Percentiles rank a stretch among this genome's conserved stretches.
Conservation (phyloP, 495 filamentous ascomycete species). For the Bathelium albidoporum region DNA sequence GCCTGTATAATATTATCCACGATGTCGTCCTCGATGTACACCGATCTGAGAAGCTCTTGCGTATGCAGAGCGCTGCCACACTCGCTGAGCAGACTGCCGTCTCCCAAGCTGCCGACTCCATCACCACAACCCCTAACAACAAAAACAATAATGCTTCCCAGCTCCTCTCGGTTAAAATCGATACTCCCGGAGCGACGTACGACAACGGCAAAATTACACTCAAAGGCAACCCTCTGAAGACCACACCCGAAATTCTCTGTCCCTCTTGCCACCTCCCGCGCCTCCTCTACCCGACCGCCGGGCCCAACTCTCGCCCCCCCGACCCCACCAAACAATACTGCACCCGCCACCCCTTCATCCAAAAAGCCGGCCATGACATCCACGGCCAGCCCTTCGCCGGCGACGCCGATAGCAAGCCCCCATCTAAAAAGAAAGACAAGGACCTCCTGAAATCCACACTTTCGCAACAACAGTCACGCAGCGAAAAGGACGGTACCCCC, state of each 20-base stretch:
- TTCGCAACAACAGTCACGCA: constrained; percentile 19
- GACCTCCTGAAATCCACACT: constrained; percentile 6
- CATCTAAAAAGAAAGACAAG: constrained; percentile 42
- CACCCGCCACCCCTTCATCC: constrained; percentile 62
- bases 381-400: constrained; percentile 67
- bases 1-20: constrained; percentile 36
- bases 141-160: constrained; percentile 21
- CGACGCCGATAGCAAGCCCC: constrained; percentile 46
- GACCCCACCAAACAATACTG: constrained; percentile 48
- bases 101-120: constrained; percentile 31
- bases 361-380: constrained; percentile 65
- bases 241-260: constrained; percentile 56
- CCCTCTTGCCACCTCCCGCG: constrained; percentile 33
- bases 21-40: constrained; percentile 34
- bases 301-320: constrained; percentile 20
- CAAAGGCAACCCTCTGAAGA: constrained; percentile 66
- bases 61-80: constrained; percentile 63
- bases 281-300: constrained; percentile 32
- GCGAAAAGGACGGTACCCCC: constrained; percentile 25
- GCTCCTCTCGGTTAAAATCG: constrained; percentile 32
- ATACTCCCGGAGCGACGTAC: constrained; percentile 61
- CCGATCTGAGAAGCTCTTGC: constrained; percentile 40
- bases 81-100: constrained; percentile 56
- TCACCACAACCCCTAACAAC: constrained; percentile 26
- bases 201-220: constrained; percentile 61